Evolutionary conservation across 2,329 filamentous ascomycete genomes (phyloP).

Genomic region (Verticillium isaacii): DNA sequence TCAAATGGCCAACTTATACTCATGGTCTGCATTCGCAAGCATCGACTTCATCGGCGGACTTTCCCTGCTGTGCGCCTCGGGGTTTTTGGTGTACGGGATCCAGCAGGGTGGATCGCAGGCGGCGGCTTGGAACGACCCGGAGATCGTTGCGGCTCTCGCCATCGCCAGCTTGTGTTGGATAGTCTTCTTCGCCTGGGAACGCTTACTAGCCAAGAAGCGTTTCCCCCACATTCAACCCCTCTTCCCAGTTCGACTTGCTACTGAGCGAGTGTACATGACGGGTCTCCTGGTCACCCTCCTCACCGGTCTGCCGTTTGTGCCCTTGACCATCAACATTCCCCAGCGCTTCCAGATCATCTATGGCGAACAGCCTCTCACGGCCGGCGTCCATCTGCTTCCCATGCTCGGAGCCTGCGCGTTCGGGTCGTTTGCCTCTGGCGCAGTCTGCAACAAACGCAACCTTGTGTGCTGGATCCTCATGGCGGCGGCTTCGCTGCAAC

Average conservation of each 20-base stretch:
- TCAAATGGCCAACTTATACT: constrained; percentile 27
- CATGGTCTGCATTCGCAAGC: constrained; percentile 35
- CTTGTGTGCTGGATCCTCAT: constrained; percentile 48
- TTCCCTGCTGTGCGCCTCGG: constrained; percentile 45
- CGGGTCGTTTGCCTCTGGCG: constrained; percentile 51
- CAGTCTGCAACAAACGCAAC: constrained; percentile 48
- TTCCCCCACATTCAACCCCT: constrained; percentile 44
- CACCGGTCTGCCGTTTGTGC: constrained; percentile 53
- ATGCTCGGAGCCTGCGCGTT: constrained; percentile 52
- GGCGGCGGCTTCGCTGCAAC: constrained; percentile 43
- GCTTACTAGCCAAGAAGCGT: constrained; percentile 31
- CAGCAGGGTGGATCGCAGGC: constrained; percentile 51
- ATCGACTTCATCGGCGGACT: constrained; percentile 50
- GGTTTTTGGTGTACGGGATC: constrained; percentile 50
- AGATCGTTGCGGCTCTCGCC: constrained; percentile 44
- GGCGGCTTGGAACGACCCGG: constrained; percentile 44
- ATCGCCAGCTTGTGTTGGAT: constrained; percentile 43
- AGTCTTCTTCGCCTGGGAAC: constrained; percentile 47
- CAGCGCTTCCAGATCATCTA: constrained; percentile 58
- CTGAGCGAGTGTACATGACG: constrained; percentile 43
- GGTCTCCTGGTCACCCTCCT: constrained; percentile 49
- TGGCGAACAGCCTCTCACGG: constrained; percentile 44
- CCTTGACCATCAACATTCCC: constrained; percentile 53
- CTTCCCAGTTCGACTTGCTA: constrained; percentile 46
- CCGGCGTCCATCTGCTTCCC: constrained; percentile 54